phyloP scores from a whole-genome alignment of 2,329 filamentous ascomycete genomes.

The Pseudogymnoascus sp. region DNA sequence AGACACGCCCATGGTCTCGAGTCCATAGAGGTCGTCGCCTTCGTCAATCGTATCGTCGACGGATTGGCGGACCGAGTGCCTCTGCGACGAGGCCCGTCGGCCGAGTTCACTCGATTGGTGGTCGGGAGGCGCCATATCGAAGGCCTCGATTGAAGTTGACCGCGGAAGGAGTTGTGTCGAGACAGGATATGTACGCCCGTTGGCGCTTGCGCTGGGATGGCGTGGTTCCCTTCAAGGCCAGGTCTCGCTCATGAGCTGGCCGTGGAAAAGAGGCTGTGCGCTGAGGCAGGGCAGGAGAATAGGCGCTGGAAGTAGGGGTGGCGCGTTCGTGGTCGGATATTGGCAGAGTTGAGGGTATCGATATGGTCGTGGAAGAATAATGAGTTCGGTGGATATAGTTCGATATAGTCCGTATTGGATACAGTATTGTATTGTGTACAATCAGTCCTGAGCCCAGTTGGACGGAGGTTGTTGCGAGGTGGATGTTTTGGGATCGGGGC shows the following conservation, averaged over 20 bases:
- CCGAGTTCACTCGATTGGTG: background rate
- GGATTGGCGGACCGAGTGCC: background rate
- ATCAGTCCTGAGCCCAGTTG: conserved; percentile 48
- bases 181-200: background rate
- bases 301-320: background rate
- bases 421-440: background rate
- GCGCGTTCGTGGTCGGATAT: background rate
- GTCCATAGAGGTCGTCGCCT: conserved; percentile 43
- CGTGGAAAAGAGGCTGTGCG: background rate
- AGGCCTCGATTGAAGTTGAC: background rate
- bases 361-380: background rate
- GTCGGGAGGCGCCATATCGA: background rate
- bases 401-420: background rate
- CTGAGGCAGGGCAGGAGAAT: background rate
- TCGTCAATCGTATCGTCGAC: conserved; percentile 16
- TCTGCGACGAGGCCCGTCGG: background rate
- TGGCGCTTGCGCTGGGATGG: background rate
- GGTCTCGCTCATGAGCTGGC: background rate
- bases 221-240: background rate
- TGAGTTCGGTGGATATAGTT: background rate
- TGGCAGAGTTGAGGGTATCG: background rate
- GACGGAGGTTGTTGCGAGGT: conserved; percentile 71
- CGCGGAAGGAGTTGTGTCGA: background rate
- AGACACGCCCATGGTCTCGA: conserved; percentile 44
- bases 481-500: conserved; percentile 48